Percentiles rank a stretch among this genome's conserved stretches.
These are phyloP conservation scores for Sclerotinia borealis DNA, from an alignment of 2,329 filamentous ascomycete genomes.

Conservation along the genomic window DNA sequence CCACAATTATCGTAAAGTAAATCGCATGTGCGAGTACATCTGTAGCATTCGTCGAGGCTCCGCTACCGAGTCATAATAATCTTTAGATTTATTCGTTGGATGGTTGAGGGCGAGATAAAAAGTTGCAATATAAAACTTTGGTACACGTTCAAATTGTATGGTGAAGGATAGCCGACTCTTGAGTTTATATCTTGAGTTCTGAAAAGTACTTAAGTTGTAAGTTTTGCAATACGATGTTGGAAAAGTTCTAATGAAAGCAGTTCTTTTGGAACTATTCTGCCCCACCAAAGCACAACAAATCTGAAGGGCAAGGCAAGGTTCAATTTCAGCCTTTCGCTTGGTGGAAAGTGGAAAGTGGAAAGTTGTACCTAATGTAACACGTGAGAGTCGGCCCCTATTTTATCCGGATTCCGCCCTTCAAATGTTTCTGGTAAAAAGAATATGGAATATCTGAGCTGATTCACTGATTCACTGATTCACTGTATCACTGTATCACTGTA, in stretches of 20 bases:
- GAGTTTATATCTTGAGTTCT: neutral
- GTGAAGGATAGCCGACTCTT: neutral
- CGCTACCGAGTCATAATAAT: constrained; percentile 27
- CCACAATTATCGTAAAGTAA: constrained; percentile 21
- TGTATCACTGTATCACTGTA: no score
- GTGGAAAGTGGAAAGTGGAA: neutral
- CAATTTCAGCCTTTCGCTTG: constrained; percentile 11
- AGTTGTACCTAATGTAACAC: no score
- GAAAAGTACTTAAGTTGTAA: neutral
- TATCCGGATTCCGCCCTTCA: neutral
- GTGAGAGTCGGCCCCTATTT: constrained; percentile 1
- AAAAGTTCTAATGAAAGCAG: constrained; percentile 11
- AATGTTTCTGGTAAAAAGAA: no score
- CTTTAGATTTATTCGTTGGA: constrained; percentile 12
- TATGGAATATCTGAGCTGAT: neutral
- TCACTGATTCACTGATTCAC: no score
- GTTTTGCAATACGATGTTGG: neutral
- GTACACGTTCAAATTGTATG: neutral
- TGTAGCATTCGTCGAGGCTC: constrained; percentile 26
- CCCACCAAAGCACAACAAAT: constrained; percentile 10
- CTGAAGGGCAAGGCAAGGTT: constrained; percentile 2
- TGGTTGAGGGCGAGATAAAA: constrained; percentile 14
- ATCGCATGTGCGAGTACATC: constrained; percentile 19
- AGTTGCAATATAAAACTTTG: neutral
- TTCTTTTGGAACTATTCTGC: neutral